A percentile compares a stretch with the other conserved stretches of the same genome.
Conservation (phyloP, 352 stramenopile species). For the Pythium angustatum region DNA sequence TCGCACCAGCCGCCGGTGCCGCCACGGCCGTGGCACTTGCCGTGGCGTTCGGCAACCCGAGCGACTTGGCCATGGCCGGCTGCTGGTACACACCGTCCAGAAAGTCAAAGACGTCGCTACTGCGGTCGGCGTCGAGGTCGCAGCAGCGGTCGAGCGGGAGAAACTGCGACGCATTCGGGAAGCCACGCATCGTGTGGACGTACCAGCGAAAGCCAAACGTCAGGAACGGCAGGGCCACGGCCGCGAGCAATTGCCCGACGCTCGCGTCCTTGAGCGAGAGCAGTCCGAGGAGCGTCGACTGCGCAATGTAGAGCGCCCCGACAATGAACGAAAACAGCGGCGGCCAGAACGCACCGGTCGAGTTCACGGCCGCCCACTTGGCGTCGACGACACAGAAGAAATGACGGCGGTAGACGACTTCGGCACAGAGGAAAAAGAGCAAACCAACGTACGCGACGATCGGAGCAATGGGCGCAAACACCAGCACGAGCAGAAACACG, state of each 20-base stretch:
- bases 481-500: slow-evolving; percentile 71
- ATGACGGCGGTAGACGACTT: slow-evolving; percentile 70
- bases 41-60: slow-evolving; percentile 15
- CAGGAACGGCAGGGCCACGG: slow-evolving; percentile 44
- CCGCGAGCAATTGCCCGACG: slow-evolving; percentile 42
- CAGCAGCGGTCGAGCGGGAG: slow-evolving; percentile 67
- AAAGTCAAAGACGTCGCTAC: slow-evolving; percentile 55
- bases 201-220: slow-evolving; percentile 73
- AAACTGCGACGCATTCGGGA: slow-evolving; percentile 48
- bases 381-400: slow-evolving; percentile 69
- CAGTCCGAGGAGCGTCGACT: slow-evolving; percentile 65
- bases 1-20: neutral
- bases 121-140: slow-evolving; percentile 59
- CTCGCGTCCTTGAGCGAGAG: slow-evolving; percentile 66
- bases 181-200: slow-evolving; percentile 48
- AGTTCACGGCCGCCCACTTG: slow-evolving; percentile 57
- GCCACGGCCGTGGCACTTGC: slow-evolving; percentile 11
- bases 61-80: slow-evolving; percentile 53
- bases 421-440: slow-evolving; percentile 69
- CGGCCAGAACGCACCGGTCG: slow-evolving; percentile 66
- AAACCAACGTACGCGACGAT: slow-evolving; percentile 59
- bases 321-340: slow-evolving; percentile 71
- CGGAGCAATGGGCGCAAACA: slow-evolving; percentile 74
- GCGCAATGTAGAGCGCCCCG: slow-evolving; percentile 56
- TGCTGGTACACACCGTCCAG: slow-evolving; percentile 71